These are phyloP conservation scores for Penicillium sp. DNA, from an alignment of 2,329 filamentous ascomycete species.

Conservation along the genomic window DNA sequence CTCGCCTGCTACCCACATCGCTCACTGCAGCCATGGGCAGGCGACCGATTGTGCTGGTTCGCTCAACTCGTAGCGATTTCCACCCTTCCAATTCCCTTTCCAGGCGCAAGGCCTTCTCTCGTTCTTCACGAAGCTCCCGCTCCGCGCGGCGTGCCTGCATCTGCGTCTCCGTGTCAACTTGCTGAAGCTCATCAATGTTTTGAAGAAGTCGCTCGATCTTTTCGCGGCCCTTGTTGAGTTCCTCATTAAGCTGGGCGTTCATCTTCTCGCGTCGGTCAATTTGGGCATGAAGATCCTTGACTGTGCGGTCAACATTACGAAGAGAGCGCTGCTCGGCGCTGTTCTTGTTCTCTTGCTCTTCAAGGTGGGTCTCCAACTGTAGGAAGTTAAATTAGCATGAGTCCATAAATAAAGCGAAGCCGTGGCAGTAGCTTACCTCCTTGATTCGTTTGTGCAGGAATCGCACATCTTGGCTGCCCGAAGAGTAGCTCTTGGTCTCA, in stretches of 20 bases:
- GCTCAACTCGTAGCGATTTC: slow-evolving; percentile 71
- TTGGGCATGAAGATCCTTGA: slow-evolving; percentile 89
- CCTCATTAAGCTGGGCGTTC: slow-evolving; percentile 76
- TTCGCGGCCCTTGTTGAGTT: slow-evolving; percentile 81
- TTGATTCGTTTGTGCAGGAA: slow-evolving; percentile 93
- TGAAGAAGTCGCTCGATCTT: slow-evolving; percentile 86
- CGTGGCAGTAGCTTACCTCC: slow-evolving; percentile 66
- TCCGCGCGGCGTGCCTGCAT: slow-evolving; percentile 82
- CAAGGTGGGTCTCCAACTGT: slow-evolving; percentile 84
- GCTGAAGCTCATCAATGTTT: slow-evolving; percentile 92
- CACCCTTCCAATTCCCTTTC: slow-evolving; percentile 85
- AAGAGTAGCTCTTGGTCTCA: slow-evolving; percentile 96
- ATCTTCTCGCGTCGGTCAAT: slow-evolving; percentile 92
- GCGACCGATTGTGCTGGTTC: slow-evolving; percentile 39
- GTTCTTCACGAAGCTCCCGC: slow-evolving; percentile 84
- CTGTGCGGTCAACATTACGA: slow-evolving; percentile 88
- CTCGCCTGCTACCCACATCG: slow-evolving; percentile 41
- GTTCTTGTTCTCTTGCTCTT: slow-evolving; percentile 76
- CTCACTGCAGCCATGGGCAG: slow-evolving; percentile 35
- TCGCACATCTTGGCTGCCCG: slow-evolving; percentile 88
- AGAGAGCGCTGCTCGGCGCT: slow-evolving; percentile 81
- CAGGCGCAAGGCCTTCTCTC: slow-evolving; percentile 75
- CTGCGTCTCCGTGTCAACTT: slow-evolving; percentile 78
- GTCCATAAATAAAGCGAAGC: background rate
- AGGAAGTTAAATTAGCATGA: slow-evolving; percentile 21